Conservation (phyloP, 495 filamentous ascomycete species). For the Neurospora tetrasperma region DNA sequence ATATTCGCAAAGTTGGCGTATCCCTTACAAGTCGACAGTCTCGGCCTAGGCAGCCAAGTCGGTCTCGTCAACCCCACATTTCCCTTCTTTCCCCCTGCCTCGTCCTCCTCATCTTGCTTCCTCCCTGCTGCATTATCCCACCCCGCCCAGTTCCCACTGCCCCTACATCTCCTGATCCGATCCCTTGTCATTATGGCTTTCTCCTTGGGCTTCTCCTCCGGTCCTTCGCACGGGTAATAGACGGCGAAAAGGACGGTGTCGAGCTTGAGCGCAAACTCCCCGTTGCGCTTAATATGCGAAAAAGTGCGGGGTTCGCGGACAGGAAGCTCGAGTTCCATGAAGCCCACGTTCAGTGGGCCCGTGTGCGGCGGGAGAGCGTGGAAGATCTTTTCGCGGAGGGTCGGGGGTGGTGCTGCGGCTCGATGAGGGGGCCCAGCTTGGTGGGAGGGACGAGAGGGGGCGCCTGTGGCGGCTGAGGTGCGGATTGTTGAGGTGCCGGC, state of each 20-base stretch:
- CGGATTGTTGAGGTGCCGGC: neutral
- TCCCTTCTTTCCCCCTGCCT: neutral
- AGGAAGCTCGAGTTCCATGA: constrained; percentile 56
- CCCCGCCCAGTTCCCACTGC: neutral
- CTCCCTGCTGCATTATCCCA: neutral
- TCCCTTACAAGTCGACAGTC: constrained; percentile 37
- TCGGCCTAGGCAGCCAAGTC: constrained; percentile 45
- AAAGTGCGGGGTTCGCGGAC: constrained; percentile 32
- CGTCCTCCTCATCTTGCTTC: too few species aligned
- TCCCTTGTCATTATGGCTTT: neutral
- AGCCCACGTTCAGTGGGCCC: constrained; percentile 54
- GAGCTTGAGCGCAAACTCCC: constrained; percentile 31
- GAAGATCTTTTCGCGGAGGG: constrained; percentile 26
- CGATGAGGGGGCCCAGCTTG: neutral
- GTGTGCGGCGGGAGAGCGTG: constrained; percentile 51
- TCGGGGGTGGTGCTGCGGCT: constrained; percentile 9
- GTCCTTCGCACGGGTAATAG: constrained; percentile 49
- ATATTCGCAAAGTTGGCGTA: constrained; percentile 44
- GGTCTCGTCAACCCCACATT: neutral
- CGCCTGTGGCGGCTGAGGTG: neutral
- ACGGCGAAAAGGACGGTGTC: constrained; percentile 55
- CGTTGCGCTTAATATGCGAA: constrained; percentile 32
- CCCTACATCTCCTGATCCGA: neutral
- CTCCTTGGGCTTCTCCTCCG: neutral
- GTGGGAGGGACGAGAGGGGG: neutral